phyloP scores from a whole-genome alignment of 495 filamentous ascomycete genomes.

The Amniculicola lignicola region DNA sequence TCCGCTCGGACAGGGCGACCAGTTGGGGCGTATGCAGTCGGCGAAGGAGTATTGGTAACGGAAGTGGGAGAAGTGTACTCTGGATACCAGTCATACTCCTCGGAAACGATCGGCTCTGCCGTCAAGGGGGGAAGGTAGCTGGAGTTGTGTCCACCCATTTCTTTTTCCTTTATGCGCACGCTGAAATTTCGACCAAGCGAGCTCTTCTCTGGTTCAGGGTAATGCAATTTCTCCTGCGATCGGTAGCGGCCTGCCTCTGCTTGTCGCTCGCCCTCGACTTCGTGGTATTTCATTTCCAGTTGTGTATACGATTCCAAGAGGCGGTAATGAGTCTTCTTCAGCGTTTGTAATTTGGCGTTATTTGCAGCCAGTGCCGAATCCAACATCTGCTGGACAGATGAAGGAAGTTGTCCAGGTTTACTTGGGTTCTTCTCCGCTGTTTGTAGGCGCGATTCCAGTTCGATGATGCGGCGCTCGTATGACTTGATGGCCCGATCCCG shows the following conservation, averaged over 20 bases:
- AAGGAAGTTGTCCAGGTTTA: constrained; percentile 32
- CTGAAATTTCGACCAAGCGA: constrained; percentile 23
- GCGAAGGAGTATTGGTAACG: constrained; percentile 11
- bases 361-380: constrained; percentile 48
- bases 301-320: constrained; percentile 43
- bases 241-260: constrained; percentile 13
- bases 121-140: constrained; percentile 16
- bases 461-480: constrained; percentile 48
- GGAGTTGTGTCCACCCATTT: constrained; percentile 10
- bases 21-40: background rate
- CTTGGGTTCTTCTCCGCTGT: constrained; percentile 31
- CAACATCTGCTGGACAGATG: constrained; percentile 47
- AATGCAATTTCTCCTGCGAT: constrained; percentile 2
- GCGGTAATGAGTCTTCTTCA: constrained; percentile 47
- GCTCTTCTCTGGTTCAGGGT: constrained; percentile 7
- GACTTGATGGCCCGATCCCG: constrained; percentile 44
- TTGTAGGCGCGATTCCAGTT: constrained; percentile 44
- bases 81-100: constrained; percentile 22
- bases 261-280: constrained; percentile 29
- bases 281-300: constrained; percentile 38
- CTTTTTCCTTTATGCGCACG: constrained; percentile 4
- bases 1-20: constrained; percentile 28
- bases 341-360: constrained; percentile 44
- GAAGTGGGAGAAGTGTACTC: constrained; percentile 31
- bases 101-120: background rate